phyloP scores from a whole-genome alignment of 1,139 yeast species.

The Arxiozyma telluris region DNA sequence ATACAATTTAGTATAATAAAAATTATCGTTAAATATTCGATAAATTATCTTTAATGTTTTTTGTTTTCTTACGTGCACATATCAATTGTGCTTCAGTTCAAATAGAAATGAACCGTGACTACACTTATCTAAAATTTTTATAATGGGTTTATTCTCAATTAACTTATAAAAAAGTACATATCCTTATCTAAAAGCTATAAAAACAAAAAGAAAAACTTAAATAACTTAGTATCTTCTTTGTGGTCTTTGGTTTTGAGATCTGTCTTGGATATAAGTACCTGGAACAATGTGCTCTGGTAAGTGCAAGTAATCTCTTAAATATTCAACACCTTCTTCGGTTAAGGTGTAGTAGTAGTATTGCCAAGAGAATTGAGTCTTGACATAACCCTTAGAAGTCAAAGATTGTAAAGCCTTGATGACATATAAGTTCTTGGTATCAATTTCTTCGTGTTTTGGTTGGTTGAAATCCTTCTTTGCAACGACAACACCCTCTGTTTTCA shows the following conservation, averaged over 20 bases:
- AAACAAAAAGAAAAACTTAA: not conserved
- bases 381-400: constrained; percentile 96
- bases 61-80: not conserved
- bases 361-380: constrained; percentile 99
- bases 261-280: constrained; percentile 93
- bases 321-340: constrained; percentile 99
- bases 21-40: not conserved
- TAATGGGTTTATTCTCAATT: too few relatives aligned
- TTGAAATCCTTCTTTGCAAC: constrained; percentile 98
- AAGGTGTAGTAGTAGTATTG: constrained; percentile 99
- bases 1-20: too few relatives aligned
- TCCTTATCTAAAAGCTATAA: not conserved
- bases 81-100: too few relatives aligned
- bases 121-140: too few relatives aligned
- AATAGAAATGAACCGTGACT: too few relatives aligned
- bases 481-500: constrained; percentile 85
- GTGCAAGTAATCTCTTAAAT: constrained; percentile 96
- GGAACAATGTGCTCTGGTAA: constrained; percentile 98
- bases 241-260: constrained; percentile 69
- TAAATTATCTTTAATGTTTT: too few relatives aligned
- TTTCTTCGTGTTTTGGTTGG: constrained; percentile 97
- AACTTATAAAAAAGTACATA: too few relatives aligned
- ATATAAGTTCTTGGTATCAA: constrained; percentile 93
- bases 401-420: constrained; percentile 99
- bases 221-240: constrained; percentile 40